Percentiles rank a stretch among this genome's conserved stretches.
phyloP scores from a whole-genome alignment of 768 basidiomycete species.

The Mycena rebaudengoi region DNA sequence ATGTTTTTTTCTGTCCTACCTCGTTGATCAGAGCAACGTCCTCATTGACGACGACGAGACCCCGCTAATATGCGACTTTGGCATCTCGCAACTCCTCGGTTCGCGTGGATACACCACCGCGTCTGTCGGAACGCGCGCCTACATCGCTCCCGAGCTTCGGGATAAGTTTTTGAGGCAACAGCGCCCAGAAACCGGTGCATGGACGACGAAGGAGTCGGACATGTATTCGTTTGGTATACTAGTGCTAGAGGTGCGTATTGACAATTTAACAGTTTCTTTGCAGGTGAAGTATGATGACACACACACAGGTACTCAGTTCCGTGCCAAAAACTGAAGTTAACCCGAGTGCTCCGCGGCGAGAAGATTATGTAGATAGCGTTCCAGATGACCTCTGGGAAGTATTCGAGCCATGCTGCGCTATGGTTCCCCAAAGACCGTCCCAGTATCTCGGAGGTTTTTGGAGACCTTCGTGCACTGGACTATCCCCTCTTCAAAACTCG shows the following conservation, averaged over 20 bases:
- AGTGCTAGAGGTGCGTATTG: not conserved
- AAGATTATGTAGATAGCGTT: not conserved
- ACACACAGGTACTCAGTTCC: too few species aligned
- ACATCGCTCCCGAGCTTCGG: not conserved
- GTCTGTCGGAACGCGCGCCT: not conserved
- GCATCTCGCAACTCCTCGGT: not conserved
- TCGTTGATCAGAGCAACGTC: not conserved
- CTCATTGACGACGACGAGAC: not conserved
- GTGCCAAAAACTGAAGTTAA: too few species aligned
- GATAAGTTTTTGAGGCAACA: not conserved
- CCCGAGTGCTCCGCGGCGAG: too few species aligned
- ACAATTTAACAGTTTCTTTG: not conserved
- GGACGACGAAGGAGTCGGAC: not conserved
- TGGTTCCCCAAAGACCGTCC: too few species aligned
- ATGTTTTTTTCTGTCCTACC: not conserved
- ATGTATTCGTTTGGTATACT: not conserved
- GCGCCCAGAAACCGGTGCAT: not conserved
- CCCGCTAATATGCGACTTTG: not conserved
- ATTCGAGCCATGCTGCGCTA: not conserved
- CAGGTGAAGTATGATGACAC: not conserved
- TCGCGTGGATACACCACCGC: not conserved
- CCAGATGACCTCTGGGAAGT: not conserved
- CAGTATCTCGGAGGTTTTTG: too few species aligned
- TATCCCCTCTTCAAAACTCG: too few species aligned
- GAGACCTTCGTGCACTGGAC: too few species aligned